phyloP scores from a whole-genome alignment of 805 yeast species.

The Monosporozyma siamensis region DNA sequence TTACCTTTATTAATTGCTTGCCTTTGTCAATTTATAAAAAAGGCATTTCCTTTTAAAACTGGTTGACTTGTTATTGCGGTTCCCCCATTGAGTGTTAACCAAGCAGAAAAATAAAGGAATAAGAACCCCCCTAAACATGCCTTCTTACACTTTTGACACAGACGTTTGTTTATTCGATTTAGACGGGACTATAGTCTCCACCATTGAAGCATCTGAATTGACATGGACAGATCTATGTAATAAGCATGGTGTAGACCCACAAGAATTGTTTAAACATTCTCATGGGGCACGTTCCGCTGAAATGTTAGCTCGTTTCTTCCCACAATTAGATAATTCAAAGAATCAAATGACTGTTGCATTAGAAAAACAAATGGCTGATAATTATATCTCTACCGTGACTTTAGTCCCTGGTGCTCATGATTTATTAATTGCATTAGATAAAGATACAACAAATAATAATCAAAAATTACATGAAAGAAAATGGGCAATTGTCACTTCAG shows the following conservation, averaged over 20 bases:
- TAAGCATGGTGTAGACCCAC: constrained; percentile 51
- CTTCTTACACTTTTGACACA: constrained; percentile 2
- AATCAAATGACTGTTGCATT: constrained; percentile 41
- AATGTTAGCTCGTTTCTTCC: constrained; percentile 55
- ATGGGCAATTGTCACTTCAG: constrained; percentile 82
- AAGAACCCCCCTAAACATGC: too few relatives aligned
- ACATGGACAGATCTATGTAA: constrained; percentile 58
- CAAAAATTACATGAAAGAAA: constrained; percentile 30
- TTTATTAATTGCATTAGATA: constrained; percentile 42
- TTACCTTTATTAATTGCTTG: too few relatives aligned
- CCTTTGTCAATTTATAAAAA: too few relatives aligned
- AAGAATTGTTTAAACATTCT: constrained; percentile 52
- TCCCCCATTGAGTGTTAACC: too few relatives aligned
- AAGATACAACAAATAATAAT: constrained; percentile 17
- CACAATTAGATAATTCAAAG: constrained; percentile 52
- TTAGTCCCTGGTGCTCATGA: constrained; percentile 64
- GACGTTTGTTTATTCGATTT: constrained; percentile 51
- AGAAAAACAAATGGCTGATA: constrained; percentile 55
- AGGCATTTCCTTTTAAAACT: too few relatives aligned
- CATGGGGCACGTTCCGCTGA: constrained; percentile 76
- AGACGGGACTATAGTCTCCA: constrained; percentile 72
- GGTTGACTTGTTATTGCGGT: too few relatives aligned
- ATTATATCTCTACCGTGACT: constrained; percentile 54
- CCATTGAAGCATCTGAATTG: constrained; percentile 66
- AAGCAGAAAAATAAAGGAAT: too few relatives aligned